Evolutionary conservation across 73 alveolate genomes (phyloP), one percentile per base, ranked within the genome.

Genomic region (Paramecium biaurelia): DNA sequence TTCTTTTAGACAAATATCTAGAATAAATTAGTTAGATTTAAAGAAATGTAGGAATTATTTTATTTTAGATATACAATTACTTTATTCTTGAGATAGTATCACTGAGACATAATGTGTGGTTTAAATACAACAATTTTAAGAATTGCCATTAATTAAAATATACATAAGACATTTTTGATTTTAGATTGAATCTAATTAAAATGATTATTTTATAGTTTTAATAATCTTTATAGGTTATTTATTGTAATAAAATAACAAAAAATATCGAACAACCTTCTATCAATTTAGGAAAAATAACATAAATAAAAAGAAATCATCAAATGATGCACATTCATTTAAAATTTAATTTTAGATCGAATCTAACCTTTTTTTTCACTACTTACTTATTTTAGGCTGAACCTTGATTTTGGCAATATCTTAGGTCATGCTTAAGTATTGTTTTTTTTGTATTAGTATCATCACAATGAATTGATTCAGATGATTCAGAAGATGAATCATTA

Each of bases 361-460:
- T 63, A 30, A 63, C 84, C 47, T 63, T 63, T 32, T 63, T 63
- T 63, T 63, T 63, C 6, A 63, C 26, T 20, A 63, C 84, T 3
- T 63, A 21, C 11, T 63, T 63, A 30, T 63, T 63, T 63, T 26
- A 6, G 20, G 21, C 11, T 32, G 45, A 30, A 63, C 26, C 26
- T 24, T 63, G 21, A 63, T 63, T 26, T 63, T 63, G 26, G 12
- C 41, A 63, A 63, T 63, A 63, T 63, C 26, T 63, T 7, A 63
- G 12, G 14, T 63, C 84, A 63, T 63, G 84, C 47, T 63, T 63
- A 2, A 63, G 26, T 30, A 63, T 63, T 12, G 84, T 26, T 63
- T 63, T 63, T 32, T 63, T 63, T 30, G 84, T 63, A 63, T 63
- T 26, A 32, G 84, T 63, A 63, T 63, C 84, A 63, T 63, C 84